These are phyloP conservation scores for Fusarium austroafricanum DNA, from an alignment of 2,329 filamentous ascomycete species.

Conservation along the genomic window DNA sequence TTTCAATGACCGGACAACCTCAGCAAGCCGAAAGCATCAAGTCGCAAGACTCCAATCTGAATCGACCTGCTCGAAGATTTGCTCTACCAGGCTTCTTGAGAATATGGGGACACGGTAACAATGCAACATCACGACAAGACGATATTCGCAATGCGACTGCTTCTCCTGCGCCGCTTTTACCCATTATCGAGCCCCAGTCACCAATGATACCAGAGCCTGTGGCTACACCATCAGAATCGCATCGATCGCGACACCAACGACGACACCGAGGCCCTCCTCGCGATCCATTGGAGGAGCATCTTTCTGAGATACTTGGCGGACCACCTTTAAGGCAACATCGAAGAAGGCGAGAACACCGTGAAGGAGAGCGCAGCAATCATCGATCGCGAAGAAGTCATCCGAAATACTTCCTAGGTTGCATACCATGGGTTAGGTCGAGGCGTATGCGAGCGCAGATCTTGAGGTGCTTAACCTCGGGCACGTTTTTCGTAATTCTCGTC, in stretches of 20 bases:
- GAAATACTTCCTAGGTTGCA: conserved; percentile 64
- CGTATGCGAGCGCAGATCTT: conserved; percentile 67
- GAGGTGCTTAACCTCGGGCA: conserved; percentile 72
- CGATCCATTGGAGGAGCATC: conserved; percentile 32
- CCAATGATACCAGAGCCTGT: conserved; percentile 25
- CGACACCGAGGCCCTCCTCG: conserved; percentile 5
- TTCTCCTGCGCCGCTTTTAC: conserved; percentile 33
- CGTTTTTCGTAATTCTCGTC: conserved; percentile 69
- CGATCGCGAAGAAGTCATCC: conserved; percentile 32
- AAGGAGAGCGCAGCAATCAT: conserved; percentile 15
- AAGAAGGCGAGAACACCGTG: conserved; percentile 11
- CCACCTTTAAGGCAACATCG: background rate
- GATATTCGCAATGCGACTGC: conserved; percentile 24
- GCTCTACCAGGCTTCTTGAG: conserved; percentile 27
- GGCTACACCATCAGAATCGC: conserved; percentile 20
- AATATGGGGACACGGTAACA: conserved; percentile 22
- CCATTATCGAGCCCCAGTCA: conserved; percentile 12
- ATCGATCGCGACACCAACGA: conserved; percentile 13
- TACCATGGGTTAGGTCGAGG: conserved; percentile 66
- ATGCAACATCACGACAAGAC: conserved; percentile 8
- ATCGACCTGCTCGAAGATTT: conserved; percentile 36
- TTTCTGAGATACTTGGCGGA: conserved; percentile 33
- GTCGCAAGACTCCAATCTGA: conserved; percentile 57
- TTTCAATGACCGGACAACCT: conserved; percentile 22
- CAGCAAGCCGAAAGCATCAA: conserved; percentile 57